Evolutionary conservation across 495 filamentous ascomycete species (phyloP).

Genomic region (Immersiella caudata): DNA sequence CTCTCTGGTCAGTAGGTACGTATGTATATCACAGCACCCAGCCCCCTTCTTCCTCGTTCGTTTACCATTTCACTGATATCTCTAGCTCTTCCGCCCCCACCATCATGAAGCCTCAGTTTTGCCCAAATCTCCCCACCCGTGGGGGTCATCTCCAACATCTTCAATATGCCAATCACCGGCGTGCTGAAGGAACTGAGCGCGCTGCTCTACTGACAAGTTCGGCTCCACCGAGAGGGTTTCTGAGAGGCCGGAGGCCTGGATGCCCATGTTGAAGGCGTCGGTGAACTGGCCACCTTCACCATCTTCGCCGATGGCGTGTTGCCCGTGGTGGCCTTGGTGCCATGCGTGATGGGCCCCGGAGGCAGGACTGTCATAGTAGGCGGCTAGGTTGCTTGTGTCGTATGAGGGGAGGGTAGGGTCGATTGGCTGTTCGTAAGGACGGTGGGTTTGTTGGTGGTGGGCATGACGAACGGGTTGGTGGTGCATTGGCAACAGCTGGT

Average conservation of each 20-base stretch:
- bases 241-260: constrained; percentile 18
- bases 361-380: constrained; percentile 21
- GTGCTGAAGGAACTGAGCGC: constrained; percentile 25
- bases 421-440: constrained; percentile 33
- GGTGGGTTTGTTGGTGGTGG: constrained; percentile 10
- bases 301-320: constrained; percentile 26
- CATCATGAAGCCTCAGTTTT: constrained; percentile 17
- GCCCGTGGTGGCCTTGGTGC: constrained; percentile 20
- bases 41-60: no score
- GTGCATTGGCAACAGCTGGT: constrained; percentile 12
- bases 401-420: constrained; percentile 34
- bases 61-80: neutral
- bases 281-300: constrained; percentile 26
- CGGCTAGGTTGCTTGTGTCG: constrained; percentile 21
- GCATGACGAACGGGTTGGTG: constrained; percentile 2
- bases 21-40: neutral
- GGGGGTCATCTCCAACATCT: constrained; percentile 30
- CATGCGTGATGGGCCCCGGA: constrained; percentile 21
- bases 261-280: constrained; percentile 17
- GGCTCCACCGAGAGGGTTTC: constrained; percentile 32
- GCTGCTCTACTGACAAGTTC: constrained; percentile 26
- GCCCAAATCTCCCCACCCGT: constrained; percentile 34
- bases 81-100: neutral
- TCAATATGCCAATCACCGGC: constrained; percentile 40
- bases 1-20: neutral